Conservation (phyloP, 2,329 filamentous ascomycete species). For the Teratosphaeria zuluensis region DNA sequence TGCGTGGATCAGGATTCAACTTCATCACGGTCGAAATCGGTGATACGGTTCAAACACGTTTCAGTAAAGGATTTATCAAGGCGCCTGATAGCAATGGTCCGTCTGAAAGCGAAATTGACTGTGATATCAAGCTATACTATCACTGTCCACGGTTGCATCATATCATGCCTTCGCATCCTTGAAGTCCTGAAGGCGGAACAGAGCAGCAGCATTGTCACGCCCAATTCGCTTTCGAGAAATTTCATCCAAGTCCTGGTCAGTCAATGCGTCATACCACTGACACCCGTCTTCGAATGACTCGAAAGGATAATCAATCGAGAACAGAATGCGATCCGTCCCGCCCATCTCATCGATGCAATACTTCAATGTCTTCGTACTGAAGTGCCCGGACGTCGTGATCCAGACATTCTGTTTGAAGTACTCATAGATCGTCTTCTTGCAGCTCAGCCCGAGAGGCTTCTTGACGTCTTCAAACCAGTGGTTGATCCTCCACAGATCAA, state of each 20-base stretch:
- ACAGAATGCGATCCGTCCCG: slow-evolving; percentile 25
- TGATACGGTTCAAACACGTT: too few species aligned
- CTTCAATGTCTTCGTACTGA: slow-evolving; percentile 39
- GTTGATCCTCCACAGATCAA: slow-evolving; percentile 39
- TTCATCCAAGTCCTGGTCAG: slow-evolving; percentile 11
- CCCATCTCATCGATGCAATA: slow-evolving; percentile 22
- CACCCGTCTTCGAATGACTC: slow-evolving; percentile 22
- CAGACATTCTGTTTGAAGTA: slow-evolving; percentile 38
- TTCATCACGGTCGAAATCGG: too few species aligned
- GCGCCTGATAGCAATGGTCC: neutral
- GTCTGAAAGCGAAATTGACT: neutral
- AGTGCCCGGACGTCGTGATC: slow-evolving; percentile 49
- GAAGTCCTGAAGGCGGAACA: neutral
- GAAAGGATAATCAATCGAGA: slow-evolving; percentile 24
- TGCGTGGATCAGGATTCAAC: too few species aligned
- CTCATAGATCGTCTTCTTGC: slow-evolving; percentile 23
- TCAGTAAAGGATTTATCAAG: too few species aligned
- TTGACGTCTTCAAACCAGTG: slow-evolving; percentile 21
- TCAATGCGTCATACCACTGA: slow-evolving; percentile 16
- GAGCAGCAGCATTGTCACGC: slow-evolving; percentile 15
- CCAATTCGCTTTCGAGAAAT: slow-evolving; percentile 17
- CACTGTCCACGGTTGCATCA: neutral
- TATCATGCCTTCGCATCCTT: neutral
- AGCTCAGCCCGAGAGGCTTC: slow-evolving; percentile 23
- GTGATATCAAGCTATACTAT: neutral